Evolutionary conservation across 169 alveolate genomes (phyloP).

Genomic region (Plasmodium fragile): DNA sequence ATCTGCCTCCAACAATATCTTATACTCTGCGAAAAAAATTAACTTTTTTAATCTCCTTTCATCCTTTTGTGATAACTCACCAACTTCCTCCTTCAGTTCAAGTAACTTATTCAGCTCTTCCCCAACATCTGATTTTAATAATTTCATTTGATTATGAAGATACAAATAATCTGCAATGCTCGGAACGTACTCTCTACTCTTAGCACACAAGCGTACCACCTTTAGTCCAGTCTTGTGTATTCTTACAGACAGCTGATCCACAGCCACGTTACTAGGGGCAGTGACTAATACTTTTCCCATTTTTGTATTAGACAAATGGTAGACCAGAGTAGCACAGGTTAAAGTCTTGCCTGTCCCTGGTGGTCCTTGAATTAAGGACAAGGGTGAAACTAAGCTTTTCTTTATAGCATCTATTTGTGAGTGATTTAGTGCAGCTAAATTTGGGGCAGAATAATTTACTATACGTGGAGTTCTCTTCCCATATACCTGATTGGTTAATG

Average conservation of each 20-base stretch:
- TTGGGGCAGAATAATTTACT: constrained; percentile 92
- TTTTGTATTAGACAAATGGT: constrained; percentile 89
- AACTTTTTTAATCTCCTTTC: constrained; percentile 89
- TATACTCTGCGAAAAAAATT: constrained; percentile 90
- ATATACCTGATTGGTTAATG: constrained; percentile 27
- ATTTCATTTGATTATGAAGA: constrained; percentile 91
- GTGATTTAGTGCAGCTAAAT: constrained; percentile 93
- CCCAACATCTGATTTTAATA: constrained; percentile 78
- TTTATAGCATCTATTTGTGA: constrained; percentile 93
- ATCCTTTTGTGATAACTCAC: constrained; percentile 88
- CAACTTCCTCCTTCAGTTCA: constrained; percentile 87
- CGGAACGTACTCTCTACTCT: constrained; percentile 54
- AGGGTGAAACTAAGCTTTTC: constrained; percentile 92
- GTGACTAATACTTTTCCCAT: constrained; percentile 91
- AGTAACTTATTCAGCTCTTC: constrained; percentile 81
- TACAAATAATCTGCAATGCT: constrained; percentile 82
- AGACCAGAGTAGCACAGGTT: constrained; percentile 94
- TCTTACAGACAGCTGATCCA: constrained; percentile 96
- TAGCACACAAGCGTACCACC: constrained; percentile 92
- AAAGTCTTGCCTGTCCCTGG: constrained; percentile 99
- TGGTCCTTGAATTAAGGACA: constrained; percentile 96
- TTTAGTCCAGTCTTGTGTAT: constrained; percentile 94
- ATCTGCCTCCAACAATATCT: constrained; percentile 83
- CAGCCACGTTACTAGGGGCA: constrained; percentile 97
- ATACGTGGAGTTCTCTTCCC: constrained; percentile 80